These are phyloP conservation scores for Phoma herbarum DNA, from an alignment of 2,329 filamentous ascomycete species.

Conservation along the genomic window DNA sequence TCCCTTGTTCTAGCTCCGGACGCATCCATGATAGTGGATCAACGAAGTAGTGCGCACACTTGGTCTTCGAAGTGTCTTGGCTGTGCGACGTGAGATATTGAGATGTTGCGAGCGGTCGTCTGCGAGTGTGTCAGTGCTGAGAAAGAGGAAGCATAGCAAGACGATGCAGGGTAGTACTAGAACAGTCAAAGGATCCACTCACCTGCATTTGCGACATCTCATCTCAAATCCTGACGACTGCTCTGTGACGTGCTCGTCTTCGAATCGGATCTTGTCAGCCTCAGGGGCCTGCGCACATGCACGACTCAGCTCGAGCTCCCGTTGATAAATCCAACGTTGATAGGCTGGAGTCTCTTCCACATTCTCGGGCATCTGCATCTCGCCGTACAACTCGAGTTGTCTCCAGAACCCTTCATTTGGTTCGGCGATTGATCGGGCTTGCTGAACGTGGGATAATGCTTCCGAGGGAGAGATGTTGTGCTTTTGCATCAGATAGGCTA, in stretches of 20 bases:
- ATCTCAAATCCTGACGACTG: slow-evolving; percentile 65
- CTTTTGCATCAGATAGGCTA: slow-evolving; percentile 81
- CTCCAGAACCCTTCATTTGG: slow-evolving; percentile 92
- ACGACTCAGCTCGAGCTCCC: slow-evolving; percentile 71
- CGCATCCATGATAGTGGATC: slow-evolving; percentile 97
- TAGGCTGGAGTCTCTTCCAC: slow-evolving; percentile 77
- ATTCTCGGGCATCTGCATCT: slow-evolving; percentile 80
- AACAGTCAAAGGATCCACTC: slow-evolving; percentile 45
- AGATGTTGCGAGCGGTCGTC: slow-evolving; percentile 68
- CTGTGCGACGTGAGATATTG: slow-evolving; percentile 74
- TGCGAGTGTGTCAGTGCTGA: slow-evolving; percentile 48
- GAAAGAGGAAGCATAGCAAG: slow-evolving; percentile 20
- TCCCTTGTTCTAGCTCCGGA: slow-evolving; percentile 79
- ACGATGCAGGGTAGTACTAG: slow-evolving; percentile 18
- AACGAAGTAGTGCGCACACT: slow-evolving; percentile 87
- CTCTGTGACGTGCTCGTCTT: slow-evolving; percentile 68
- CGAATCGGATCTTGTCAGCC: slow-evolving; percentile 78
- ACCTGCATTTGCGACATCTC: slow-evolving; percentile 91
- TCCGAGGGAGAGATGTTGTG: slow-evolving; percentile 63
- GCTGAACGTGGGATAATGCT: slow-evolving; percentile 74
- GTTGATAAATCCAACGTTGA: slow-evolving; percentile 77
- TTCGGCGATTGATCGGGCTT: slow-evolving; percentile 79
- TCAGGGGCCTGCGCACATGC: slow-evolving; percentile 82
- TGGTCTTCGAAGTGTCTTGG: slow-evolving; percentile 13
- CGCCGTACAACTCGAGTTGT: slow-evolving; percentile 85